A percentile compares a stretch with the other conserved stretches of the same genome.
Conservation (phyloP, 148 eudicot genomes). For the Euryodendron excelsum region DNA sequence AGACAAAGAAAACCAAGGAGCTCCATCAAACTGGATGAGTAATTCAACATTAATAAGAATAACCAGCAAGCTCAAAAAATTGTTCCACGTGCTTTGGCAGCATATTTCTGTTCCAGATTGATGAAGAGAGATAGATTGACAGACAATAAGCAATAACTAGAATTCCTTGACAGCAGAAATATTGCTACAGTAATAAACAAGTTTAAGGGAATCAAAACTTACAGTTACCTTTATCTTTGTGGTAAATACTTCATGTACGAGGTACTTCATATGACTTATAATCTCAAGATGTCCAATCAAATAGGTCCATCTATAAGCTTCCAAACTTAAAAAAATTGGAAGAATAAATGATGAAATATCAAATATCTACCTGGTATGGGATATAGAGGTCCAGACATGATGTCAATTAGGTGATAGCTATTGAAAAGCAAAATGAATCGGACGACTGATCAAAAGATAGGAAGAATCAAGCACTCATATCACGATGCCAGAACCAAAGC, state of each 20-base stretch:
- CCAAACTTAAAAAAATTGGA: neutral
- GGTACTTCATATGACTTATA: neutral
- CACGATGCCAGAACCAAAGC: slow-evolving; percentile 10
- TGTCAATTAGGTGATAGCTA: neutral
- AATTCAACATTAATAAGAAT: neutral
- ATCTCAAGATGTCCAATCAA: neutral
- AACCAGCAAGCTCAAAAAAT: neutral
- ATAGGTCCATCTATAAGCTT: neutral
- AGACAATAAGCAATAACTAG: neutral
- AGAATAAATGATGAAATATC: neutral
- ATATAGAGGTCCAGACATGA: slow-evolving; percentile 27
- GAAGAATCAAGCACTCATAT: slow-evolving; percentile 20
- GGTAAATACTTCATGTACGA: neutral
- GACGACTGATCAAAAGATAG: neutral
- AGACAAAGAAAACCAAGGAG: neutral
- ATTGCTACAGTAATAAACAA: neutral
- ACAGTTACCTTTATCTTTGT: neutral
- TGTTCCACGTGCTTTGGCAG: neutral
- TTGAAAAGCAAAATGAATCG: neutral
- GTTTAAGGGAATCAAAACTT: neutral
- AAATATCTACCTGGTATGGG: slow-evolving; percentile 18
- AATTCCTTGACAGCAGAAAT: neutral
- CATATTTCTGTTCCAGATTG: neutral
- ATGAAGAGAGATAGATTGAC: neutral
- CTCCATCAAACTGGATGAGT: neutral